These are phyloP conservation scores for Albifimbria verrucaria DNA, from an alignment of 2,329 filamentous ascomycete species.

Conservation along the genomic window DNA sequence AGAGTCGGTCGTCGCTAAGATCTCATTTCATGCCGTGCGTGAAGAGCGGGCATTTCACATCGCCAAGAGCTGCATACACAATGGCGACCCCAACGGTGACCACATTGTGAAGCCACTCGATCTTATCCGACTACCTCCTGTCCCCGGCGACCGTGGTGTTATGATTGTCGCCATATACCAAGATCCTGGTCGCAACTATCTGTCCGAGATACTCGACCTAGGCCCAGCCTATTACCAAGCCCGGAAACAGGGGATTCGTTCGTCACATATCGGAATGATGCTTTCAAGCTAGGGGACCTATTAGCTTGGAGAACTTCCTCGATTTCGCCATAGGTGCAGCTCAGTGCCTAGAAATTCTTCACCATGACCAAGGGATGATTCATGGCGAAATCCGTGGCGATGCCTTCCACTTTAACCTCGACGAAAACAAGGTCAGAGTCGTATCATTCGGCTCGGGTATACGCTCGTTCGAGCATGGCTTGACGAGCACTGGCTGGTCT, in stretches of 20 bases:
- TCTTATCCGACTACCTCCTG: conserved; percentile 66
- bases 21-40: conserved; percentile 78
- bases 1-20: conserved; percentile 71
- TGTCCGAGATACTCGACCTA: conserved; percentile 69
- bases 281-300: conserved; percentile 53
- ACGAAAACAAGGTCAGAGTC: conserved; percentile 70
- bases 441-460: conserved; percentile 84
- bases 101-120: conserved; percentile 82
- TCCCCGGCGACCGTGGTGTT: conserved; percentile 65
- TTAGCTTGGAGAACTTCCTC: conserved; percentile 74
- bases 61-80: conserved; percentile 66
- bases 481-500: conserved; percentile 84
- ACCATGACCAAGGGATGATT: conserved; percentile 80
- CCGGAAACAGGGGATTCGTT: conserved; percentile 50
- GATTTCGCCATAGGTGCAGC: conserved; percentile 89
- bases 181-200: conserved; percentile 69
- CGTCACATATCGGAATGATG: conserved; percentile 39
- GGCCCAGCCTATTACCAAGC: conserved; percentile 70
- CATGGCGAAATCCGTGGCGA: conserved; percentile 90
- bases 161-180: conserved; percentile 81
- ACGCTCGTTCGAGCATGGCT: conserved; percentile 84
- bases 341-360: conserved; percentile 84
- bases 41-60: conserved; percentile 88
- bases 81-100: conserved; percentile 67
- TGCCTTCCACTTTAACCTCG: conserved; percentile 79